Evolutionary conservation across 768 basidiomycete species (phyloP), one percentile per base, ranked within the genome.

Genomic region (Serendipita sp.): DNA sequence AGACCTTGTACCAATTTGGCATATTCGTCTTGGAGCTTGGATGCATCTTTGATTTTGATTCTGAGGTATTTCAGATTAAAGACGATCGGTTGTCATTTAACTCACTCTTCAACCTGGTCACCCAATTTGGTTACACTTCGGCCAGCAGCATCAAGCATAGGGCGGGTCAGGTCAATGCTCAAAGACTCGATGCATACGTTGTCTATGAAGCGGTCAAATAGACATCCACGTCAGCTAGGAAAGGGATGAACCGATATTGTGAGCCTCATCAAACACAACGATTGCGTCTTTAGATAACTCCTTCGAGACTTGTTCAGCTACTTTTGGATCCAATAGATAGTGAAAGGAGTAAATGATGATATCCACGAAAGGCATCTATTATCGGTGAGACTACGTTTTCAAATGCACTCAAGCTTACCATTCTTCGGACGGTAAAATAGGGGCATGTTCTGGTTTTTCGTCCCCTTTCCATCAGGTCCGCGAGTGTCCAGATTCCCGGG

Each of bases 331-430:
- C 35, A 99, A 82, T 35, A 99, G 79, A 73, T 99, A 99, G 74
- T 99, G 96, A 75, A 98, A 99, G 18, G 96, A 99, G 73, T 97
- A 99, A 74, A 99, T 98, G 74, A 99, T 85, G 69, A 98, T 80
- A 72, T 96, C 91, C 44, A 89, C 90, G 74, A 94, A 95, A 0
- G 92, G 87, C 83, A 99, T 88, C 95, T 98, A 68, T 34, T 13
- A 10, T 41, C 13, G 41, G 41, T 35, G 24, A 44, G 8, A 3
- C 16, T 58, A 30, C 2, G 13, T 34, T 30, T 30, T 35, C 8
- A 16, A 24, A 37, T 13, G 53, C 54, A 51, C 24, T 34, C 65
- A 35, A n/a, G 71, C 79, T 68, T 69, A 93, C 95, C 96, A 96
- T 98, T 70, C 96, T 77, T 68, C 96, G 86, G 15, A 99, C 87